Evolutionary conservation across 441 rosid species (phyloP).

Genomic region (Heliophila coronopifolia): DNA sequence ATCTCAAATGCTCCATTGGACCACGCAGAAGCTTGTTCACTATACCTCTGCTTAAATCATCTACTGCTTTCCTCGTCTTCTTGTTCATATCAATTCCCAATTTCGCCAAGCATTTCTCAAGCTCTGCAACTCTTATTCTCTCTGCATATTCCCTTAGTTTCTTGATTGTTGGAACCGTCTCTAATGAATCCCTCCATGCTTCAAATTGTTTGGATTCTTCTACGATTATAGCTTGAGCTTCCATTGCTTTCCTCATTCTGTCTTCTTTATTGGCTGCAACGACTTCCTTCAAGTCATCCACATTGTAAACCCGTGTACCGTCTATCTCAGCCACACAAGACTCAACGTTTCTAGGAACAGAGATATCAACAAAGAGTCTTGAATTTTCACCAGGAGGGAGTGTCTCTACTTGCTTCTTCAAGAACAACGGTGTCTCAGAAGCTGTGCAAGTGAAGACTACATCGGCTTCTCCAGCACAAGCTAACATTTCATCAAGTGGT

Average conservation of each 20-base stretch:
- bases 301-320: neutral
- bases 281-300: neutral
- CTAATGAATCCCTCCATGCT: neutral
- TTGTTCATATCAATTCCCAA: neutral
- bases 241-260: neutral
- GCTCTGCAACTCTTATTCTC: neutral
- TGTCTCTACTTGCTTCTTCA: slow-evolving; percentile 48
- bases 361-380: neutral
- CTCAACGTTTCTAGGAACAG: neutral
- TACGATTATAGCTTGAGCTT: neutral
- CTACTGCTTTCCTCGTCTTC: neutral
- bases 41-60: neutral
- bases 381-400: slow-evolving; percentile 39
- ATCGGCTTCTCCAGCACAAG: neutral
- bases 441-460: slow-evolving; percentile 66
- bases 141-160: neutral
- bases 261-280: neutral
- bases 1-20: neutral
- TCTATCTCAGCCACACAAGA: neutral
- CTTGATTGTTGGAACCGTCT: neutral
- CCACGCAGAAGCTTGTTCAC: neutral
- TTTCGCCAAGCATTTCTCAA: neutral
- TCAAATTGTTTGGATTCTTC: neutral
- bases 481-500: slow-evolving; percentile 33
- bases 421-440: slow-evolving; percentile 51